Percentiles rank a stretch among this genome's conserved stretches.
Evolutionary conservation across 371 early-diverging fungal species (phyloP).

Genomic region (Rhizopus stolonifer): DNA sequence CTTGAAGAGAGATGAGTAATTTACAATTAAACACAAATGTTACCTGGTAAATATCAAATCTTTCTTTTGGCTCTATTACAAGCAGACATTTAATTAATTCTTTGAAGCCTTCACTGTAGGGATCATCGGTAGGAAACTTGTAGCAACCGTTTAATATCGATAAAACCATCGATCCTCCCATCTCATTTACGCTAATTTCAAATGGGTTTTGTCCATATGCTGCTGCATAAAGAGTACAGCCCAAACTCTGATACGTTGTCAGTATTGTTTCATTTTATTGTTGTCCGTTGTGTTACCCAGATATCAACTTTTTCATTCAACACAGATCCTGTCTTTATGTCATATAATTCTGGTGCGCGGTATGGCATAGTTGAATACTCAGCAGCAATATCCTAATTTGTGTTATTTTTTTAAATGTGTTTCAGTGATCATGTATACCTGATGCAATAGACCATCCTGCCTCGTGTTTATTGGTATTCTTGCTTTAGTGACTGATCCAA

Average conservation of each 20-base stretch:
- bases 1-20: background rate
- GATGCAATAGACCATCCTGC: slow-evolving; percentile 63
- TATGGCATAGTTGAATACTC: slow-evolving; percentile 72
- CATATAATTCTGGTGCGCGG: slow-evolving; percentile 78
- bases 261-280: background rate
- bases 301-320: slow-evolving; percentile 76
- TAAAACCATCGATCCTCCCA: slow-evolving; percentile 70
- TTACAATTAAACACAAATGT: slow-evolving; percentile 2
- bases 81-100: slow-evolving; percentile 63
- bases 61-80: slow-evolving; percentile 58
- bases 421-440: slow-evolving; percentile 21
- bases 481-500: slow-evolving; percentile 66
- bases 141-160: slow-evolving; percentile 67
- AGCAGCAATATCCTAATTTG: slow-evolving; percentile 55
- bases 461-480: slow-evolving; percentile 54
- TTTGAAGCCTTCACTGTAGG: slow-evolving; percentile 60
- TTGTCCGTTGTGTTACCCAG: slow-evolving; percentile 48
- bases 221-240: slow-evolving; percentile 71
- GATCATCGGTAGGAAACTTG: slow-evolving; percentile 48
- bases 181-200: slow-evolving; percentile 63
- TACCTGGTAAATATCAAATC: slow-evolving; percentile 62
- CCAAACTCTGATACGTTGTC: slow-evolving; percentile 42
- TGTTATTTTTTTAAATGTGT: too few species aligned
- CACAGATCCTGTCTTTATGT: slow-evolving; percentile 61
- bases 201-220: slow-evolving; percentile 73